Percentiles rank a stretch among this genome's conserved stretches.
Conservation (phyloP, 1,139 yeast genomes). For the Suhomyces panamericanus region DNA sequence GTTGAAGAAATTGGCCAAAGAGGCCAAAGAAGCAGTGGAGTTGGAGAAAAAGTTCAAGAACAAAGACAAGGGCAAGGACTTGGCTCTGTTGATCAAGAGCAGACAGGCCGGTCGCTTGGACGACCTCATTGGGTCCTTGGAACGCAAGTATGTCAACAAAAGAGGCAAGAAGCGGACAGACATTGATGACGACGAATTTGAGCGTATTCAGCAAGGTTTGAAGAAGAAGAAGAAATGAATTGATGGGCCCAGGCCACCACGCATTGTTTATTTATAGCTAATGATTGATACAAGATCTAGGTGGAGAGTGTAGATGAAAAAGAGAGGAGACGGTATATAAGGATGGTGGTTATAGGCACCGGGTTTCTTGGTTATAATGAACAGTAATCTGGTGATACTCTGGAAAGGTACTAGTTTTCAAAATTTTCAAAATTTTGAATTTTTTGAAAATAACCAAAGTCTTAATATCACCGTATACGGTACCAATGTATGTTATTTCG, state of each 20-base stretch:
- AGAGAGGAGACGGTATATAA: too few relatives aligned
- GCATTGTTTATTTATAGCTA: slow-evolving; percentile 1
- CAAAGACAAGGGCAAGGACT: slow-evolving; percentile 39
- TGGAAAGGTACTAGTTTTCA: too few relatives aligned
- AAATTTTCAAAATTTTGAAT: too few relatives aligned
- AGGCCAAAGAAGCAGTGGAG: slow-evolving; percentile 69
- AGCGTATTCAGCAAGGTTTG: slow-evolving; percentile 31
- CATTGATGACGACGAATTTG: slow-evolving; percentile 44
- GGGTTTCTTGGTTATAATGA: too few relatives aligned
- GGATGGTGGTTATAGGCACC: too few relatives aligned
- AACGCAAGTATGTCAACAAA: slow-evolving; percentile 52
- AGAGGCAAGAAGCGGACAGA: slow-evolving; percentile 36
- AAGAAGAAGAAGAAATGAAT: slow-evolving; percentile 10
- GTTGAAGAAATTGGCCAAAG: slow-evolving; percentile 51
- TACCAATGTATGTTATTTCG: too few relatives aligned
- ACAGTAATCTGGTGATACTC: too few relatives aligned
- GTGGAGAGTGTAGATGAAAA: not conserved
- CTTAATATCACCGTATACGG: not conserved
- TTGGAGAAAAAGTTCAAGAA: slow-evolving; percentile 52
- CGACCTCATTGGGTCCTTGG: slow-evolving; percentile 50
- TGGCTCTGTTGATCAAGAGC: slow-evolving; percentile 52
- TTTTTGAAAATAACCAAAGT: too few relatives aligned
- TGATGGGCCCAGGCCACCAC: not conserved
- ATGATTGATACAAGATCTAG: not conserved
- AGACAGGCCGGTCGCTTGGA: slow-evolving; percentile 46